Evolutionary conservation across 129 eudicot species (phyloP).

Genomic region (Ambrosia artemisiifolia): DNA sequence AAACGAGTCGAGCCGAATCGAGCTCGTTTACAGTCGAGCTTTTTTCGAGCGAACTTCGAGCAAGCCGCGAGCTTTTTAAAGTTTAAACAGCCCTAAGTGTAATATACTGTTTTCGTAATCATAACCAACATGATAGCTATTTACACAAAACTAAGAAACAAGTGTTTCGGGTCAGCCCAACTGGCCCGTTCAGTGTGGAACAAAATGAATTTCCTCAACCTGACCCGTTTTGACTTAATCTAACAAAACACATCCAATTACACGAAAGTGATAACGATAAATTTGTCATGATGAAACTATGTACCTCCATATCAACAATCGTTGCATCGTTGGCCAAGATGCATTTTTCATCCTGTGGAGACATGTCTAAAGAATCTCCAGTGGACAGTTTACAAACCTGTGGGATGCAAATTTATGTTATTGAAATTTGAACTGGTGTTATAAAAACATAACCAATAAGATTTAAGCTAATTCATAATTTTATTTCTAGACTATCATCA

Average conservation of each 20-base stretch:
- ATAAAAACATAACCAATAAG: background rate
- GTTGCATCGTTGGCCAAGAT: conserved; percentile 84
- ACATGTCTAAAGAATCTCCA: conserved; percentile 89
- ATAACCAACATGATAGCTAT: background rate
- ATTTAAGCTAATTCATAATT: background rate
- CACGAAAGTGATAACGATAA: background rate
- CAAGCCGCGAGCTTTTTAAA: no score
- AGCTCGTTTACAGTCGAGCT: no score
- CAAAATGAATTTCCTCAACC: background rate
- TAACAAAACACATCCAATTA: no score
- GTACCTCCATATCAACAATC: conserved; percentile 96
- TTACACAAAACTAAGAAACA: background rate
- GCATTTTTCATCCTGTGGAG: conserved; percentile 70
- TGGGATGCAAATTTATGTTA: background rate
- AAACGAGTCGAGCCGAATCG: no score
- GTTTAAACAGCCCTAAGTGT: no score
- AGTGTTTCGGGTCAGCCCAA: background rate
- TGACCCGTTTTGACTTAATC: background rate
- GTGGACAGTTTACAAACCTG: conserved; percentile 85
- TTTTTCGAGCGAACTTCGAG: no score
- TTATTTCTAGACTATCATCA: background rate
- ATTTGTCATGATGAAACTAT: background rate
- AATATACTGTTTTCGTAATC: background rate
- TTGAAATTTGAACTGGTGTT: background rate
- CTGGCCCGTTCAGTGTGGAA: background rate